Evolutionary conservation across 2,329 filamentous ascomycete species (phyloP).

Genomic region (Aureobasidium sp.): DNA sequence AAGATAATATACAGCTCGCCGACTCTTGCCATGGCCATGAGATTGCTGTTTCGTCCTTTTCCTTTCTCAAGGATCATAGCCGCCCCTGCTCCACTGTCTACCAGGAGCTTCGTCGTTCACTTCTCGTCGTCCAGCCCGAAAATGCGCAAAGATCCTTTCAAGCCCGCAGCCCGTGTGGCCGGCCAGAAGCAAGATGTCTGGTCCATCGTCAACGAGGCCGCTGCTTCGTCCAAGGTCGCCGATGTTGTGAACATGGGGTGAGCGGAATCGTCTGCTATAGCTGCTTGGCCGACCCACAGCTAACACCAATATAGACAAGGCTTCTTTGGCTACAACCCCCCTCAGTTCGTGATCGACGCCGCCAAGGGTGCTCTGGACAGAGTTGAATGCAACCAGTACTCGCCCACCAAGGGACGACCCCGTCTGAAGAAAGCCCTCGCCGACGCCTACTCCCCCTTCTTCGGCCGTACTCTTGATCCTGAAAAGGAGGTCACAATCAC

Average conservation of each 20-base stretch:
- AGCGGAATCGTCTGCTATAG: neutral
- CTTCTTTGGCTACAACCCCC: slow-evolving; percentile 92
- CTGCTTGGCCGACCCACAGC: neutral
- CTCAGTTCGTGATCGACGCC: slow-evolving; percentile 80
- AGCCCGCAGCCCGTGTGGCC: slow-evolving; percentile 49
- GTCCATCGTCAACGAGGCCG: slow-evolving; percentile 63
- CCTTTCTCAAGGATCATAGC: neutral
- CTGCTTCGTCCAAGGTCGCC: slow-evolving; percentile 55
- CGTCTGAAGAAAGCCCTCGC: slow-evolving; percentile 88
- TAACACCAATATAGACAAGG: slow-evolving; percentile 40
- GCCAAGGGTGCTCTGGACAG: slow-evolving; percentile 82
- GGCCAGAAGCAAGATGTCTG: slow-evolving; percentile 53
- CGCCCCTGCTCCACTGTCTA: neutral
- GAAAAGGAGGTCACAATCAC: slow-evolving; percentile 94
- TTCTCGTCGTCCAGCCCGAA: neutral
- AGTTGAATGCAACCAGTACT: slow-evolving; percentile 98
- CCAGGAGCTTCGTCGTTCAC: neutral
- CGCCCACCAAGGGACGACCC: slow-evolving; percentile 86
- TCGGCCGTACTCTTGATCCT: slow-evolving; percentile 73
- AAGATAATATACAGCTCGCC: neutral
- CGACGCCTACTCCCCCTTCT: slow-evolving; percentile 83
- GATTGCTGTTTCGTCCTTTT: neutral
- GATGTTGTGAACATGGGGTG: slow-evolving; percentile 61
- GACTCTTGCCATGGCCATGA: neutral
- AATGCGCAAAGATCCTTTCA: slow-evolving; percentile 38